phyloP scores from a whole-genome alignment of 805 yeast genomes.

The Cyberlindnera bimundalis region DNA sequence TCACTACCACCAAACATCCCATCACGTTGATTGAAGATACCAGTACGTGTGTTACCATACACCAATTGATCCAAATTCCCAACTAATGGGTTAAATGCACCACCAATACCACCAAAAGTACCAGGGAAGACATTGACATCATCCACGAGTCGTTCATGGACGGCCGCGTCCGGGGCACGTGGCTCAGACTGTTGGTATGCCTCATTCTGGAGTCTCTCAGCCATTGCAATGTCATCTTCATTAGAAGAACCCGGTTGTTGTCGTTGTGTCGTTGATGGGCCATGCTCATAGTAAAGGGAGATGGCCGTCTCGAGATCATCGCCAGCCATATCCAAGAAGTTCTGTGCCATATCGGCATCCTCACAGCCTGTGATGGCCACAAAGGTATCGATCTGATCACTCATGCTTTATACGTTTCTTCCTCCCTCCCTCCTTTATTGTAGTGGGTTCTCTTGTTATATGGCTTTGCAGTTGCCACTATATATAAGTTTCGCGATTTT shows the following conservation, averaged over 20 bases:
- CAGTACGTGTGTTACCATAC: constrained; percentile 33
- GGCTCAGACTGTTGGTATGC: constrained; percentile 50
- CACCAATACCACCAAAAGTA: constrained; percentile 37
- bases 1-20: constrained; percentile 9
- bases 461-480: neutral
- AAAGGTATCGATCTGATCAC: constrained; percentile 63
- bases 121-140: constrained; percentile 35
- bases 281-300: constrained; percentile 73
- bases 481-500: too few relatives aligned
- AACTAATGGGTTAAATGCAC: constrained; percentile 21
- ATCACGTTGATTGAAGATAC: constrained; percentile 35
- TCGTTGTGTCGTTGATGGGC: constrained; percentile 28
- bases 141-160: constrained; percentile 74
- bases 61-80: constrained; percentile 19
- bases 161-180: constrained; percentile 74
- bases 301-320: constrained; percentile 81
- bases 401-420: too few relatives aligned
- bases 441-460: neutral
- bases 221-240: constrained; percentile 47
- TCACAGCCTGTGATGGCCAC: constrained; percentile 78
- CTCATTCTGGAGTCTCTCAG: constrained; percentile 61
- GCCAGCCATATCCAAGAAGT: constrained; percentile 75
- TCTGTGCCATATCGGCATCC: constrained; percentile 65
- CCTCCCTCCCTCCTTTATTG: neutral
- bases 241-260: neutral